Evolutionary conservation across 1,284 basidiomycete genomes (phyloP).

Genomic region (Cutaneotrichosporon mucoides): DNA sequence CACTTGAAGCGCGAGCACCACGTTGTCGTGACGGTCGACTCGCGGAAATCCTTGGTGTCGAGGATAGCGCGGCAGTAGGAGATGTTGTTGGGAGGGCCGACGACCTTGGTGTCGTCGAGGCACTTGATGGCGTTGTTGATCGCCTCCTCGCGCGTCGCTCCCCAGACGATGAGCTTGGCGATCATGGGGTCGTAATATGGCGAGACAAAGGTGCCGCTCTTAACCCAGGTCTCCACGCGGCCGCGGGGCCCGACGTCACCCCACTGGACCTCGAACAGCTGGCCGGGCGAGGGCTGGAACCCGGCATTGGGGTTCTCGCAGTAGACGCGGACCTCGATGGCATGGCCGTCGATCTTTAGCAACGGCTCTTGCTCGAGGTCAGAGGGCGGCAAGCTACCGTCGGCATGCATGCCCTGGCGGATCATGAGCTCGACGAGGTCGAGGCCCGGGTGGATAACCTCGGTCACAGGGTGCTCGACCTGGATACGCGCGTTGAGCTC

Average conservation of each 20-base stretch:
- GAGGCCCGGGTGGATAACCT: slow-evolving; percentile 57
- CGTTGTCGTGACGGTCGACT: slow-evolving; percentile 56
- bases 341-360: slow-evolving; percentile 39
- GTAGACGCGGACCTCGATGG: slow-evolving; percentile 65
- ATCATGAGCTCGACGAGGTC: slow-evolving; percentile 65
- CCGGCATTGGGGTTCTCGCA: slow-evolving; percentile 61
- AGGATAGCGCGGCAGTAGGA: slow-evolving; percentile 55
- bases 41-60: slow-evolving; percentile 49
- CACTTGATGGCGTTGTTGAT: slow-evolving; percentile 29
- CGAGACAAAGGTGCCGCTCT: slow-evolving; percentile 54
- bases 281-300: slow-evolving; percentile 61
- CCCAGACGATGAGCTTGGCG: slow-evolving; percentile 38
- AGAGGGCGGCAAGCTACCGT: slow-evolving; percentile 47
- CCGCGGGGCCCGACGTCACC: slow-evolving; percentile 37
- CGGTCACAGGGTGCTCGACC: slow-evolving; percentile 69
- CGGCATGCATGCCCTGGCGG: slow-evolving; percentile 36
- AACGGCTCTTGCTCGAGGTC: slow-evolving; percentile 28
- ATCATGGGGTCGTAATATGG: slow-evolving; percentile 59
- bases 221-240: slow-evolving; percentile 43
- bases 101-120: slow-evolving; percentile 49
- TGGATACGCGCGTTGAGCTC: slow-evolving; percentile 72
- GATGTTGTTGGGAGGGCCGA: slow-evolving; percentile 59
- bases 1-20: slow-evolving; percentile 51
- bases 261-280: slow-evolving; percentile 58
- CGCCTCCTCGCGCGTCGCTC: slow-evolving; percentile 20